phyloP scores from a whole-genome alignment of 257 asterid genomes.

The Vinca minor region DNA sequence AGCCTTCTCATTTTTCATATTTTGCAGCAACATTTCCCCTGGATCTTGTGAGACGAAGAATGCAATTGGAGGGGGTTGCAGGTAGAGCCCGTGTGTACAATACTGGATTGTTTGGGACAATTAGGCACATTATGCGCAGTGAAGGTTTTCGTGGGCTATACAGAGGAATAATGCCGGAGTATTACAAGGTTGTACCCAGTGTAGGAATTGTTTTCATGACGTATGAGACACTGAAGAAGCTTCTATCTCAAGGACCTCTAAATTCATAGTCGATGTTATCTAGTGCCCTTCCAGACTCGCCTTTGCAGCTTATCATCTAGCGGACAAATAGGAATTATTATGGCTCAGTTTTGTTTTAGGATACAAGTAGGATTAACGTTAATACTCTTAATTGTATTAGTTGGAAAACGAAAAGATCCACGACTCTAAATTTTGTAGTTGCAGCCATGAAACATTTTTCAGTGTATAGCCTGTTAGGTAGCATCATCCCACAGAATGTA shows the following conservation, averaged over 20 bases:
- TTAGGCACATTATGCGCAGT: constrained; percentile 44
- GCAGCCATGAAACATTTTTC: constrained; percentile 28
- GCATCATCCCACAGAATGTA: constrained; percentile 22
- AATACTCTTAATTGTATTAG: constrained; percentile 8
- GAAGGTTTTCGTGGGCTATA: constrained; percentile 89
- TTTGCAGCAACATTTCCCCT: constrained; percentile 75
- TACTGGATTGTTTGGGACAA: constrained; percentile 62
- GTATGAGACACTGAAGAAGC: constrained; percentile 71
- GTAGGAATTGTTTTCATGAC: constrained; percentile 96
- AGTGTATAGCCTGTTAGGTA: constrained; percentile 43
- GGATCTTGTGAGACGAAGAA: constrained; percentile 94
- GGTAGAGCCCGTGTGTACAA: constrained; percentile 82
- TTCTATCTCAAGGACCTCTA: constrained; percentile 50
- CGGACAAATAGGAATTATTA: not conserved
- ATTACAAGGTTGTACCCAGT: constrained; percentile 88
- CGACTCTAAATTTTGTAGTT: constrained; percentile 29
- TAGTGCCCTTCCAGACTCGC: not conserved
- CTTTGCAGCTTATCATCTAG: not conserved
- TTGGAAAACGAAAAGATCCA: constrained; percentile 10
- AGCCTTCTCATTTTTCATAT: not conserved
- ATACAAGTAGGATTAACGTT: constrained; percentile 21
- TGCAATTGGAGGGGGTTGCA: constrained; percentile 88
- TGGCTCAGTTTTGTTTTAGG: constrained; percentile 31
- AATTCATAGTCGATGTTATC: constrained; percentile 20
- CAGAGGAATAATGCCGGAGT: constrained; percentile 91